Conservation (phyloP, 2,329 filamentous ascomycete species). For the Cladosporium halotolerans region DNA sequence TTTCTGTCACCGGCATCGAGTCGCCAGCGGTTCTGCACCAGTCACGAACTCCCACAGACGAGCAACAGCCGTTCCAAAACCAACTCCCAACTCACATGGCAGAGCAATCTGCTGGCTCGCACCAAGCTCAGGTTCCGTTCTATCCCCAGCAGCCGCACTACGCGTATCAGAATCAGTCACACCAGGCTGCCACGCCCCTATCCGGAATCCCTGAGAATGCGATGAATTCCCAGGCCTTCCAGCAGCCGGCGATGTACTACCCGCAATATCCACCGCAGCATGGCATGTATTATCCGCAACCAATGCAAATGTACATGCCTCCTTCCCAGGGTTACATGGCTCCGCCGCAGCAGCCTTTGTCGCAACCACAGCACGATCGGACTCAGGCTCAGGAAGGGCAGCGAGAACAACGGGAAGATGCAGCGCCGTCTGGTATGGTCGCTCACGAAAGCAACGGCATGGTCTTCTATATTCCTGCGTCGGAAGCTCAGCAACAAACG, state of each 20-base stretch:
- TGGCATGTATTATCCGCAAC: slow-evolving; percentile 60
- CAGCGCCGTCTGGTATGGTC: slow-evolving; percentile 48
- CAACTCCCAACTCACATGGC: slow-evolving; percentile 76
- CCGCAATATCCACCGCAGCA: slow-evolving; percentile 52
- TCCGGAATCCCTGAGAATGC: slow-evolving; percentile 90
- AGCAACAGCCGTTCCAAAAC: slow-evolving; percentile 87
- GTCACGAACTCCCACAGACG: slow-evolving; percentile 36
- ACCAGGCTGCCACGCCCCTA: slow-evolving; percentile 71
- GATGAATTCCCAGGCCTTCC: slow-evolving; percentile 85
- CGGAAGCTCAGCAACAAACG: slow-evolving; percentile 23
- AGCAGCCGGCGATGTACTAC: slow-evolving; percentile 58
- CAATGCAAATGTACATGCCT: slow-evolving; percentile 29
- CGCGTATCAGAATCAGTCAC: slow-evolving; percentile 59
- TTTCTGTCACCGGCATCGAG: slow-evolving; percentile 90
- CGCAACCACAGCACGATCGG: slow-evolving; percentile 16
- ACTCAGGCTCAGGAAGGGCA: slow-evolving; percentile 20
- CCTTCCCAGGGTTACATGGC: slow-evolving; percentile 24
- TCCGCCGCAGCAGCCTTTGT: slow-evolving; percentile 16
- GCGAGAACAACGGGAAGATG: slow-evolving; percentile 14
- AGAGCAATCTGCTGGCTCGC: slow-evolving; percentile 48
- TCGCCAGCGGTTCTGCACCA: slow-evolving; percentile 63
- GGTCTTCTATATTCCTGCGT: slow-evolving; percentile 68
- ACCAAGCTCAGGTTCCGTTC: slow-evolving; percentile 37
- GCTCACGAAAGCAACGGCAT: slow-evolving; percentile 92
- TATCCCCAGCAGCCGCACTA: slow-evolving; percentile 47